Conservation (phyloP, 176 grass and related monocot species). For the Chrysopogon serrulatus region DNA sequence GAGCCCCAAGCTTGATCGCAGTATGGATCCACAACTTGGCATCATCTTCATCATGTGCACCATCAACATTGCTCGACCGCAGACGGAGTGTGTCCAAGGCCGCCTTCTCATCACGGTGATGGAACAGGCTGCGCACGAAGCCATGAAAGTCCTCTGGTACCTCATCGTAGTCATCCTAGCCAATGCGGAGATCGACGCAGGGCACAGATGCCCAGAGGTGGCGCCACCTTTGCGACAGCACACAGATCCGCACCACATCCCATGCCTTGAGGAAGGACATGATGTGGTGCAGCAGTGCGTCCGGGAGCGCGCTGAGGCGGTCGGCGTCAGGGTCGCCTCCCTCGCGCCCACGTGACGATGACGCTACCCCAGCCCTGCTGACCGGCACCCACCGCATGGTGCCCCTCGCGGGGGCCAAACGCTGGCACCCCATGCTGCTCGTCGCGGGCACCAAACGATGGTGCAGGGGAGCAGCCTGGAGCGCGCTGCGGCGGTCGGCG, state of each 20-base stretch:
- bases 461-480: background rate
- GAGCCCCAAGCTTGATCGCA: background rate
- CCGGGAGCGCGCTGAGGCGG: background rate
- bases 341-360: background rate
- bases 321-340: background rate
- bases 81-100: background rate
- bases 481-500: background rate
- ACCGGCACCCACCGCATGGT: background rate
- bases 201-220: conserved; percentile 18
- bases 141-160: background rate
- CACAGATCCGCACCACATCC: conserved; percentile 34
- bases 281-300: background rate
- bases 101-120: background rate
- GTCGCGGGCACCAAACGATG: background rate
- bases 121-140: background rate
- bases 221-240: conserved; percentile 27
- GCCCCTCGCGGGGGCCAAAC: background rate
- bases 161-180: background rate
- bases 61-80: background rate
- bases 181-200: background rate
- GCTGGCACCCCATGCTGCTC: background rate
- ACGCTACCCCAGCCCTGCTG: background rate
- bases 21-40: background rate
- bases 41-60: background rate
- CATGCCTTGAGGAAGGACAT: conserved; percentile 5